Evolutionary conservation across 169 alveolate species (phyloP), one percentile per base, ranked within the genome.

Genomic region (Plasmodium chabaudi): DNA sequence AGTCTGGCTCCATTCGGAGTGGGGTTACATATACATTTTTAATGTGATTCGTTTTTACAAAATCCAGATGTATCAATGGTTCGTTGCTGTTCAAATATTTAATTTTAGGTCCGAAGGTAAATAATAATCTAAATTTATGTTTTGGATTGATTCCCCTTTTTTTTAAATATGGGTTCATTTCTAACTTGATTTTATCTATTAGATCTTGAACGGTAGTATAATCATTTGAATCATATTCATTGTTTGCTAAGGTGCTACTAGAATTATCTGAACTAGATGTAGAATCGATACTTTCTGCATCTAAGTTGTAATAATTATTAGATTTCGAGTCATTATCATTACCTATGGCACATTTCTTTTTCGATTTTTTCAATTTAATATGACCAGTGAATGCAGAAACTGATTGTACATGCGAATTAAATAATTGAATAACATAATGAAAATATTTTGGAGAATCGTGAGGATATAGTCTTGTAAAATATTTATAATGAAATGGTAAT

Each of bases 1-100:
- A 94, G 47, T 92, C 95, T 5, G 96, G 96, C 51, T 90, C 95
- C 68, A 94, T 74, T 44, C 96, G 47, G 9, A 94, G 47, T 17
- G 96, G 96, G 15, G 94, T 92, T 2, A 94, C 91, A 39, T 91
- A 88, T 9, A 91, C 53, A 77, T 92, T 94, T 42, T 93, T 79
- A 9, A 86, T 86, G 6, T 56, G 86, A 53, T 65, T 86, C 19
- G 86, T 69, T 59, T 86, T 86, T 15, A 86, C 86, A 27, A 86
- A 69, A 46, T 86, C 91, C 68, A 86, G 69, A 47, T 19, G 63
- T 69, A 86, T 59, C 9, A 86, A 55, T 21, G 56, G 63, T 34
- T 86, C 91, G 60, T 86, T 67, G 71, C 46, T 27, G 46, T 51
- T 59, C 51, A 86, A 25, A 17, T 86, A 86, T n/a, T 61, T 86